Evolutionary conservation across 768 basidiomycete species (phyloP).

Genomic region (Tricholoma matsutake): DNA sequence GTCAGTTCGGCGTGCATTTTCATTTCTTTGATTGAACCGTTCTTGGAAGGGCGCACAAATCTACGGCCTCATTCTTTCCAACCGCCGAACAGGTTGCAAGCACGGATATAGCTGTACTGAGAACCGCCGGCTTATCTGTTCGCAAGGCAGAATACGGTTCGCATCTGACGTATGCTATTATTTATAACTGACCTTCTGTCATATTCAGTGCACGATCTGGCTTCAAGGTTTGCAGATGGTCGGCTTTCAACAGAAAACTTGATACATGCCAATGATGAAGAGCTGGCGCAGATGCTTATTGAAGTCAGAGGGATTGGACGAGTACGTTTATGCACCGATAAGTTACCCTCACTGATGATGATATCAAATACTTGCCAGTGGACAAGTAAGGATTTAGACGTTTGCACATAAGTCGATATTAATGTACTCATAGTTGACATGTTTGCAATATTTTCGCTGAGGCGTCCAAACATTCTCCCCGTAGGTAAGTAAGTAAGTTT

Average conservation of each 20-base stretch:
- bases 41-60: slow-evolving; percentile 17
- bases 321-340: slow-evolving; percentile 34
- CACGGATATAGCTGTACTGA: slow-evolving; percentile 56
- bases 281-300: slow-evolving; percentile 70
- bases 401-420: neutral
- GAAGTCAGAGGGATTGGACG: slow-evolving; percentile 78
- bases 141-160: slow-evolving; percentile 91
- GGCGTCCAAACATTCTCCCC: slow-evolving; percentile 76
- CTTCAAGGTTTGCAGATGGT: slow-evolving; percentile 77
- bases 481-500: slow-evolving; percentile 26
- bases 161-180: slow-evolving; percentile 15
- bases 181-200: neutral
- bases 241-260: slow-evolving; percentile 73
- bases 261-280: slow-evolving; percentile 68
- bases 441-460: slow-evolving; percentile 87
- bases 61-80: slow-evolving; percentile 56
- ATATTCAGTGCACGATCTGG: slow-evolving; percentile 68
- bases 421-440: slow-evolving; percentile 62
- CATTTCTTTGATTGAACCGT: neutral
- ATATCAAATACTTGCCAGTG: slow-evolving; percentile 35
- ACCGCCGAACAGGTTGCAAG: slow-evolving; percentile 63
- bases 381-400: slow-evolving; percentile 46
- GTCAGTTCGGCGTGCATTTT: slow-evolving; percentile 23
- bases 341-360: neutral
- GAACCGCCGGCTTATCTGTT: slow-evolving; percentile 72